Evolutionary conservation across 2,329 filamentous ascomycete species (phyloP).

Genomic region (Diaporthe citrichinensis): DNA sequence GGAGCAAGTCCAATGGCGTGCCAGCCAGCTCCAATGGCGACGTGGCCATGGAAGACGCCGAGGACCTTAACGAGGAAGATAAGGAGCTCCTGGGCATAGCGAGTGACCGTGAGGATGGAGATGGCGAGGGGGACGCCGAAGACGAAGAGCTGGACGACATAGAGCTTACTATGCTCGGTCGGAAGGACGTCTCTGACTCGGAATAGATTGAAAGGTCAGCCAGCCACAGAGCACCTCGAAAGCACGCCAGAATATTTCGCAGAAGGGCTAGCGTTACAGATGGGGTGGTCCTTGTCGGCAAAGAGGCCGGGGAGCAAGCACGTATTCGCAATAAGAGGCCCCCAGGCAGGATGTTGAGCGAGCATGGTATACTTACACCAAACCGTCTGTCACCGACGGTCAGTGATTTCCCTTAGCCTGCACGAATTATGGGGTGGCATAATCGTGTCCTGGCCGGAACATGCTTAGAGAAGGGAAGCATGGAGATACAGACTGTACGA

Average conservation of each 20-base stretch:
- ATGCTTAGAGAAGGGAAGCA: background rate
- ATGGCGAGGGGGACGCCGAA: conserved; percentile 58
- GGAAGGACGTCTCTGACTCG: conserved; percentile 52
- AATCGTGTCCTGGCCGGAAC: background rate
- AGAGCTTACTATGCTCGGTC: conserved; percentile 53
- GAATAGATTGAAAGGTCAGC: conserved; percentile 43
- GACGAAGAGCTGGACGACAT: conserved; percentile 61
- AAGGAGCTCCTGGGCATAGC: conserved; percentile 65
- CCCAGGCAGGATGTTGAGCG: background rate
- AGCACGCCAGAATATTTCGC: background rate
- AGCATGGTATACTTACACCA: background rate
- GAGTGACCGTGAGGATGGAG: conserved; percentile 58
- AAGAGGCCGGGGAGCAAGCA: background rate
- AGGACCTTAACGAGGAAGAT: conserved; percentile 67
- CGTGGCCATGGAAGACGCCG: conserved; percentile 59
- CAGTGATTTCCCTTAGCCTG: too few species aligned
- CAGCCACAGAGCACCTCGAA: too few species aligned
- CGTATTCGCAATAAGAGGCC: background rate
- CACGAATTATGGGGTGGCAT: background rate
- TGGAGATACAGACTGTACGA: conserved; percentile 6
- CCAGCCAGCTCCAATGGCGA: conserved; percentile 55
- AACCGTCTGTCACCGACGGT: background rate
- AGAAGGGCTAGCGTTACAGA: background rate
- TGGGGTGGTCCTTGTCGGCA: background rate
- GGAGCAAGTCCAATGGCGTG: conserved; percentile 33